These are phyloP conservation scores for Ocimum tenuiflorum DNA, from an alignment of 257 asterid genomes.

Conservation along the genomic window DNA sequence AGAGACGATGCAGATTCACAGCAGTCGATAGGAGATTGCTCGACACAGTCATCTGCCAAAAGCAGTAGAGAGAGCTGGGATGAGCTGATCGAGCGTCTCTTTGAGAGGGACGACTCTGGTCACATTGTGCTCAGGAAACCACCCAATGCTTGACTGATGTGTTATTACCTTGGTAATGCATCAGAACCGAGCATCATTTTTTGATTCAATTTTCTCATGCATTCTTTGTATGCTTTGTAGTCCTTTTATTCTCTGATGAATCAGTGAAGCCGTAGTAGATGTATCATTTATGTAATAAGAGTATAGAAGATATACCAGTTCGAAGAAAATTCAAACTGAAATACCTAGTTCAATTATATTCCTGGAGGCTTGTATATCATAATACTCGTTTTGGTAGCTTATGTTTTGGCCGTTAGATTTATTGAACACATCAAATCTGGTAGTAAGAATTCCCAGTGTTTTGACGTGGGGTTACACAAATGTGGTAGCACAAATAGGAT, in stretches of 20 bases:
- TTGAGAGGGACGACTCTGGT: conserved; percentile 64
- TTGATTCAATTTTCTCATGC: conserved; percentile 9
- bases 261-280: background rate
- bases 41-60: conserved; percentile 41
- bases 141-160: conserved; percentile 19
- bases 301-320: background rate
- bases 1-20: conserved; percentile 22
- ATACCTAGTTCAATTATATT: background rate
- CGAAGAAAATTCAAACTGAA: background rate
- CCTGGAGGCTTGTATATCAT: background rate
- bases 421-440: no score
- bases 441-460: no score
- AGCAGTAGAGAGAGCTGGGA: conserved; percentile 62
- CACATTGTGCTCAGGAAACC: conserved; percentile 43
- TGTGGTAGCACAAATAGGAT: no score
- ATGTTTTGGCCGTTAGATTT: no score
- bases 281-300: background rate
- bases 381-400: no score
- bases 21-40: conserved; percentile 29
- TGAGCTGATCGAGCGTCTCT: conserved; percentile 60
- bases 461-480: no score
- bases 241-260: background rate
- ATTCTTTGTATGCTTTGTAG: conserved; percentile 6
- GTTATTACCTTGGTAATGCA: background rate
- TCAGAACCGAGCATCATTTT: conserved; percentile 7